Percentiles rank a stretch among this genome's conserved stretches.
These are phyloP conservation scores for Haplographium delicatum DNA, from an alignment of 495 filamentous ascomycete genomes.

Conservation along the genomic window DNA sequence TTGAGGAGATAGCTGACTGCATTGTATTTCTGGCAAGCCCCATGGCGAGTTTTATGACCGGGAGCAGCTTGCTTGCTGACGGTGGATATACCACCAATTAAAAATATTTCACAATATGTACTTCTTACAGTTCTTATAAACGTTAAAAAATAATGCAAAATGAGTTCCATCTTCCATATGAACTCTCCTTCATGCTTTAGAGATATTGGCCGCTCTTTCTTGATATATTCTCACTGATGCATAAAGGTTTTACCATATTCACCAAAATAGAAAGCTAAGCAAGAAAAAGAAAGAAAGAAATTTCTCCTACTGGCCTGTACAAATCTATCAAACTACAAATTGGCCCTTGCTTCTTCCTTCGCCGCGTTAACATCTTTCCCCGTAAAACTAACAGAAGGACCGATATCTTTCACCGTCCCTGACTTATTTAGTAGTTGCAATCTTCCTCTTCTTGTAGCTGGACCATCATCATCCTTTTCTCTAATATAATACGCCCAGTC, in stretches of 20 bases:
- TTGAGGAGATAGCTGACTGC: slow-evolving; percentile 35
- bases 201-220: too few species aligned
- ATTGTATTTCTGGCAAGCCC: slow-evolving; percentile 32
- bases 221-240: not conserved
- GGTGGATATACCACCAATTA: slow-evolving; percentile 11
- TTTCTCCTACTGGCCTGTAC: too few species aligned
- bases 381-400: not conserved
- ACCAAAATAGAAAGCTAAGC: too few species aligned
- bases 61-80: slow-evolving; percentile 21
- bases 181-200: too few species aligned
- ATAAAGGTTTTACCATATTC: not conserved
- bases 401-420: slow-evolving; percentile 2
- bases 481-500: slow-evolving; percentile 10
- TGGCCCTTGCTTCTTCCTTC: not conserved
- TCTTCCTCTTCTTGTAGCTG: not conserved
- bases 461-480: slow-evolving; percentile 5
- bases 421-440: slow-evolving; percentile 1
- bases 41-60: slow-evolving; percentile 39
- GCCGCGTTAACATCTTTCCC: not conserved
- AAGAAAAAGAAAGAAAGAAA: too few species aligned
- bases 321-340: too few species aligned
- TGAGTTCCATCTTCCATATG: too few species aligned
- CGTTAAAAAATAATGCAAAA: not conserved
- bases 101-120: not conserved
- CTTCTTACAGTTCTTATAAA: not conserved